Conservation (phyloP, 2,329 filamentous ascomycete genomes). For the Canariomyces notabilis region DNA sequence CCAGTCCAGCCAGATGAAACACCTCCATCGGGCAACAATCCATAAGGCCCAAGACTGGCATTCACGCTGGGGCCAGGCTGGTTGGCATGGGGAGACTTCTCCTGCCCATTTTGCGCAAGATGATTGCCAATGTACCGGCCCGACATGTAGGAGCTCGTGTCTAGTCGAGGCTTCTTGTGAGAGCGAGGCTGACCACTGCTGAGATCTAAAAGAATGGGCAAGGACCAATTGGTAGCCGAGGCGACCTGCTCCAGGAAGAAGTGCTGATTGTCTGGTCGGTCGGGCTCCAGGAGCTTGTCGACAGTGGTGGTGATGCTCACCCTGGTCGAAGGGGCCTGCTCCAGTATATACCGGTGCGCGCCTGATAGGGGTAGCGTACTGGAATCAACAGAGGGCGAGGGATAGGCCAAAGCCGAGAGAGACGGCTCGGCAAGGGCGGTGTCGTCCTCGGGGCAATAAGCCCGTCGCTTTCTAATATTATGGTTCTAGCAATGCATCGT, state of each 20-base stretch:
- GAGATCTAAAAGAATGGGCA: slow-evolving; percentile 29
- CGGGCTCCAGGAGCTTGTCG: slow-evolving; percentile 19
- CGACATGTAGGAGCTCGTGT: slow-evolving; percentile 31
- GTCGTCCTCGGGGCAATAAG: slow-evolving; percentile 37
- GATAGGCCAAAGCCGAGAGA: slow-evolving; percentile 30
- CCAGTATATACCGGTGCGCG: slow-evolving; percentile 25
- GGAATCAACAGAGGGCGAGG: slow-evolving; percentile 21
- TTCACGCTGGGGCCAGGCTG: slow-evolving; percentile 20
- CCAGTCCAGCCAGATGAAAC: slow-evolving; percentile 24
- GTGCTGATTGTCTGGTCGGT: slow-evolving; percentile 17
- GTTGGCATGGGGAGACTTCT: slow-evolving; percentile 28
- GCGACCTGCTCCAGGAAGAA: slow-evolving; percentile 34
- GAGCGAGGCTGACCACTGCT: slow-evolving; percentile 14
- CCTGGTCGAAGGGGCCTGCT: slow-evolving; percentile 20
- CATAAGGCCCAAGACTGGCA: slow-evolving; percentile 14
- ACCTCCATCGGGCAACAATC: slow-evolving; percentile 16
- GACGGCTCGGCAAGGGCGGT: slow-evolving; percentile 34
- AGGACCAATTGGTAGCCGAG: slow-evolving; percentile 29
- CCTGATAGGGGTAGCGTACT: slow-evolving; percentile 25
- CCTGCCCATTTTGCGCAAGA: slow-evolving; percentile 27
- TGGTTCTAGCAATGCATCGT: slow-evolving; percentile 35
- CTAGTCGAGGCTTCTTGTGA: slow-evolving; percentile 28
- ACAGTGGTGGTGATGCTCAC: slow-evolving; percentile 20
- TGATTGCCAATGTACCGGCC: slow-evolving; percentile 21
- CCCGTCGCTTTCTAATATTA: slow-evolving; percentile 41